These are phyloP conservation scores for Lactarius tabidus DNA, from an alignment of 768 basidiomycete genomes.

Conservation along the genomic window DNA sequence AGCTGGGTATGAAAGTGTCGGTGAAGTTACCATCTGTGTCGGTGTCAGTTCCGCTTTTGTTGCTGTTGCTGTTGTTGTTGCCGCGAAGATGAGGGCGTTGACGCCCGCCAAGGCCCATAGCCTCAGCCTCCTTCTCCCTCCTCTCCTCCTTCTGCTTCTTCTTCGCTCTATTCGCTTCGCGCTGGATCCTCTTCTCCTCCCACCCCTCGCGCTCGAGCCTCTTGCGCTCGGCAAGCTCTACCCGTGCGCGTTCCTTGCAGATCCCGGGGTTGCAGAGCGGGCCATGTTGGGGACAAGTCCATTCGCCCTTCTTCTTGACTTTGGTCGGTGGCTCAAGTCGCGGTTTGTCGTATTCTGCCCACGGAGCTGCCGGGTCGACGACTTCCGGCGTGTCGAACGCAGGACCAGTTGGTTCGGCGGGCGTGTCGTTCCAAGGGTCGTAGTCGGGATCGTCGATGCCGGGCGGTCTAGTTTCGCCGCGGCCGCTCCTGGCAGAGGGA, in stretches of 20 bases:
- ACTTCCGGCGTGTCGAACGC: background rate
- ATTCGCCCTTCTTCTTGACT: background rate
- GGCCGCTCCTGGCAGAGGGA: background rate
- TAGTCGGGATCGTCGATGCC: background rate
- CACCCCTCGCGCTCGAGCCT: constrained; percentile 6
- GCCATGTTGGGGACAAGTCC: constrained; percentile 16
- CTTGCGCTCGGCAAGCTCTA: background rate
- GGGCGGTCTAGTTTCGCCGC: background rate
- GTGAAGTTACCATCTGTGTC: background rate
- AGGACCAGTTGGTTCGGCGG: background rate
- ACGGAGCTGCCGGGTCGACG: background rate
- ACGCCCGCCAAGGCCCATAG: background rate
- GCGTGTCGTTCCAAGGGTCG: background rate
- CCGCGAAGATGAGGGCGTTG: no score
- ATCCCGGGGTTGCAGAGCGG: constrained; percentile 14
- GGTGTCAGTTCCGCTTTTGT: background rate
- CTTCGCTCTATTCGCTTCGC: background rate
- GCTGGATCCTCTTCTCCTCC: background rate
- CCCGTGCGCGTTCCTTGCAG: constrained; percentile 4
- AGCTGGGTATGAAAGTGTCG: background rate
- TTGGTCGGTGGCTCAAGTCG: constrained; percentile 1
- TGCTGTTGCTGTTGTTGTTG: background rate
- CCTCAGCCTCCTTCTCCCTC: background rate
- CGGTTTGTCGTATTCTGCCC: constrained; percentile 1
- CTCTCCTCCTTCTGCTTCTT: background rate